phyloP scores from a whole-genome alignment of 176 grass and related monocot genomes.

The Oryza glumipatula region DNA sequence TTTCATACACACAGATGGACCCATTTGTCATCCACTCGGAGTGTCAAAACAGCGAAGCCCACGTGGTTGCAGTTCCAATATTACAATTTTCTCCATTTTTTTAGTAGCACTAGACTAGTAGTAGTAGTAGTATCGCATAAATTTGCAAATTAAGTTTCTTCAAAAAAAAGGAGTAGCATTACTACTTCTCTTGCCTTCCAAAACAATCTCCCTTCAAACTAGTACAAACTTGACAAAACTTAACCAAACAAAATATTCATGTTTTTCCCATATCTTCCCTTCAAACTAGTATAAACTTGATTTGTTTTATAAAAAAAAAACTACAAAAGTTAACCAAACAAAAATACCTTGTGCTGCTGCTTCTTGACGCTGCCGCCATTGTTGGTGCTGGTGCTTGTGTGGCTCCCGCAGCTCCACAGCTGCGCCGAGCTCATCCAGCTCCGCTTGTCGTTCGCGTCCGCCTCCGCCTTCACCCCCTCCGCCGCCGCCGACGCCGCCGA shows the following conservation, averaged over 20 bases:
- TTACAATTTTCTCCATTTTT: neutral
- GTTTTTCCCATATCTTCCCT: neutral
- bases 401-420: conserved; percentile 72
- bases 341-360: conserved; percentile 49
- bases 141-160: neutral
- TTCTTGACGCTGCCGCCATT: conserved; percentile 34
- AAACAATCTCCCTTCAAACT: neutral
- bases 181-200: neutral
- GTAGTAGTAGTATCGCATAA: neutral
- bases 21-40: too few relatives aligned
- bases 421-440: conserved; percentile 96
- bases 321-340: neutral
- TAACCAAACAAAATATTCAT: neutral
- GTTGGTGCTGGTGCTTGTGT: conserved; percentile 29
- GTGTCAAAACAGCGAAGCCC: too few relatives aligned
- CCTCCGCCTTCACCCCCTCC: conserved; percentile 35
- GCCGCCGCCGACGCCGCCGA: neutral
- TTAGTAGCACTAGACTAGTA: neutral
- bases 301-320: neutral
- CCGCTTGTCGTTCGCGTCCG: conserved; percentile 68
- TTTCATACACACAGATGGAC: too few relatives aligned
- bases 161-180: neutral
- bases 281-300: conserved; percentile 1
- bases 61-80: too few relatives aligned
- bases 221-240: neutral